Evolutionary conservation across 768 basidiomycete genomes (phyloP).

Genomic region (Mrakia frigida): DNA sequence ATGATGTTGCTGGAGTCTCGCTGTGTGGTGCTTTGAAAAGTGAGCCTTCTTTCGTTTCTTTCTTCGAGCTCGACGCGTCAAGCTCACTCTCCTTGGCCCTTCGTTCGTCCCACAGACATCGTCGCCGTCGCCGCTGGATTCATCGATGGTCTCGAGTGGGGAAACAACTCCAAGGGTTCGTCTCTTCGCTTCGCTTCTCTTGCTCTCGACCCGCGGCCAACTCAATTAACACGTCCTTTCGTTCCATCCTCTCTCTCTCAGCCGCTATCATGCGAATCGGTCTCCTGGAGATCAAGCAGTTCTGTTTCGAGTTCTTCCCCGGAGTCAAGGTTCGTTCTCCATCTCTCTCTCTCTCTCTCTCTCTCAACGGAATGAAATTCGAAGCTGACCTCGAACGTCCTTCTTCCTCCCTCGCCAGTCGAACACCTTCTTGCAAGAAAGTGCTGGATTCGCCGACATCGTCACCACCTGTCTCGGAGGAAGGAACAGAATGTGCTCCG

Average conservation of each 20-base stretch:
- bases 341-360: background rate
- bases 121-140: slow-evolving; percentile 49
- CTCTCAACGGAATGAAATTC: background rate
- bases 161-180: slow-evolving; percentile 48
- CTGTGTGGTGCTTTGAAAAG: slow-evolving; percentile 51
- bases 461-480: slow-evolving; percentile 49
- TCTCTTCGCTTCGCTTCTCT: background rate
- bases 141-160: slow-evolving; percentile 48
- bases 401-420: slow-evolving; percentile 49
- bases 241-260: background rate
- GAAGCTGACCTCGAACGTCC: background rate
- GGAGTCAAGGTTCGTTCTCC: background rate
- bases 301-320: slow-evolving; percentile 49
- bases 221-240: too few species aligned
- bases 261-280: slow-evolving; percentile 52
- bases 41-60: background rate
- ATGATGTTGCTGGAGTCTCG: slow-evolving; percentile 49
- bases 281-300: slow-evolving; percentile 50
- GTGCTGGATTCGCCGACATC: slow-evolving; percentile 50
- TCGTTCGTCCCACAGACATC: slow-evolving; percentile 42
- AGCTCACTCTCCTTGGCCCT: too few species aligned
- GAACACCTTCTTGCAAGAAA: slow-evolving; percentile 49
- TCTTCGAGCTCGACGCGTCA: background rate
- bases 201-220: background rate
- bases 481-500: slow-evolving; percentile 37